Evolutionary conservation across 805 yeast genomes (phyloP).

Genomic region (Helenozyma baotianmanensis): DNA sequence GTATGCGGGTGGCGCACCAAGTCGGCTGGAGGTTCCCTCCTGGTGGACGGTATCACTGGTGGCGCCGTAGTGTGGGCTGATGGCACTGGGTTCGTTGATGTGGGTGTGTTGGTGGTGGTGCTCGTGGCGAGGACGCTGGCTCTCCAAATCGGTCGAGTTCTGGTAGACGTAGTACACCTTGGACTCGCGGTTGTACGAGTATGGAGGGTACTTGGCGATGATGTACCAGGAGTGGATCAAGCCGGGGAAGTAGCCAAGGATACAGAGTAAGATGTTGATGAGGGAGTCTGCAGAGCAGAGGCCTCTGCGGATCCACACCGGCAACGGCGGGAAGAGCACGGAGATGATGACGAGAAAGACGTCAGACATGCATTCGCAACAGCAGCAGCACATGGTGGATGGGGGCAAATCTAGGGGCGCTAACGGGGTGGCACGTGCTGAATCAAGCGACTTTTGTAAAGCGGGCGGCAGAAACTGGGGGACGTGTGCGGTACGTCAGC

Average conservation of each 20-base stretch:
- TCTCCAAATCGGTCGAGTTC: conserved; percentile 30
- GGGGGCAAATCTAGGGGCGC: neutral
- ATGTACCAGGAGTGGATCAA: conserved; percentile 48
- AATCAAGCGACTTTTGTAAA: neutral
- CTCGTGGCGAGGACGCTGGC: conserved; percentile 14
- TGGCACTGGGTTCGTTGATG: conserved; percentile 10
- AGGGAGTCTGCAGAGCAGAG: conserved; percentile 49
- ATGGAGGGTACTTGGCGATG: conserved; percentile 44
- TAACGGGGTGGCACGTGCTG: neutral
- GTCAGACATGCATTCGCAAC: conserved; percentile 41
- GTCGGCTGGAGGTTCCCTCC: conserved; percentile 5
- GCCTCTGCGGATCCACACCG: conserved; percentile 66
- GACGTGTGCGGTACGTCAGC: too few species aligned
- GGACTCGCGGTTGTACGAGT: conserved; percentile 19
- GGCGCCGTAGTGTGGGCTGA: conserved; percentile 24
- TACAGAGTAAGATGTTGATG: conserved; percentile 38
- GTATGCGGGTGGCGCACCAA: conserved; percentile 29
- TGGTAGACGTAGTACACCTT: conserved; percentile 32
- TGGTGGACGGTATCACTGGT: conserved; percentile 16
- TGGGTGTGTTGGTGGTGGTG: conserved; percentile 24
- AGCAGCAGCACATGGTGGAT: conserved; percentile 10
- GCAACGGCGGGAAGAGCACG: conserved; percentile 68
- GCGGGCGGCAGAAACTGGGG: neutral
- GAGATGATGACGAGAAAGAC: conserved; percentile 56
- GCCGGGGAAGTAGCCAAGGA: conserved; percentile 50